Conservation (phyloP, 1,139 yeast genomes). For the Saccharomyces hybrid region DNA sequence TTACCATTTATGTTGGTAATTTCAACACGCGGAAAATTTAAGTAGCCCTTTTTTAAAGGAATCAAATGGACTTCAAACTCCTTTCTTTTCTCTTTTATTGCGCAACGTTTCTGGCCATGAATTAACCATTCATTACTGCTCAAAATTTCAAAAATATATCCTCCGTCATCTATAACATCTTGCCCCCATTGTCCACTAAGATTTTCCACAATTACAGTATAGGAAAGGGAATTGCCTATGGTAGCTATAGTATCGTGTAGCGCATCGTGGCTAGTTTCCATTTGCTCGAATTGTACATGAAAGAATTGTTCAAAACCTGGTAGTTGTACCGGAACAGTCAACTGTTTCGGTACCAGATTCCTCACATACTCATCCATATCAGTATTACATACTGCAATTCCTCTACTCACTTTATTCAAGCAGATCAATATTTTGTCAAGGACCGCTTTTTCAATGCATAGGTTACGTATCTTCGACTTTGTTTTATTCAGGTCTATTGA, state of each 20-base stretch:
- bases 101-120: conserved; percentile 26
- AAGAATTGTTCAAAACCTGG: conserved; percentile 23
- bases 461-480: conserved; percentile 7
- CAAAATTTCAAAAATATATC: conserved; percentile 18
- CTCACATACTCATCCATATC: conserved; percentile 17
- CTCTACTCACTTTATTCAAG: conserved; percentile 10
- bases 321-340: conserved; percentile 25
- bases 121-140: conserved; percentile 30
- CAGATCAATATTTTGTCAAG: conserved; percentile 14
- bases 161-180: background rate
- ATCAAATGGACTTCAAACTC: conserved; percentile 44
- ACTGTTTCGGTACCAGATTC: conserved; percentile 12
- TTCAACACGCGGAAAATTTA: conserved; percentile 57
- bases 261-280: background rate
- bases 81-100: conserved; percentile 9
- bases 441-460: conserved; percentile 11
- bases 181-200: conserved; percentile 18
- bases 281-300: conserved; percentile 13
- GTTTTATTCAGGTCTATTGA: conserved; percentile 7
- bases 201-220: conserved; percentile 15
- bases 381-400: conserved; percentile 16
- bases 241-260: conserved; percentile 1
- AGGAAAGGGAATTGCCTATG: conserved; percentile 20
- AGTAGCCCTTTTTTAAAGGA: conserved; percentile 70
- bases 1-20: conserved; percentile 33